phyloP scores from a whole-genome alignment of 169 alveolate genomes.

The Eimeria praecox region DNA sequence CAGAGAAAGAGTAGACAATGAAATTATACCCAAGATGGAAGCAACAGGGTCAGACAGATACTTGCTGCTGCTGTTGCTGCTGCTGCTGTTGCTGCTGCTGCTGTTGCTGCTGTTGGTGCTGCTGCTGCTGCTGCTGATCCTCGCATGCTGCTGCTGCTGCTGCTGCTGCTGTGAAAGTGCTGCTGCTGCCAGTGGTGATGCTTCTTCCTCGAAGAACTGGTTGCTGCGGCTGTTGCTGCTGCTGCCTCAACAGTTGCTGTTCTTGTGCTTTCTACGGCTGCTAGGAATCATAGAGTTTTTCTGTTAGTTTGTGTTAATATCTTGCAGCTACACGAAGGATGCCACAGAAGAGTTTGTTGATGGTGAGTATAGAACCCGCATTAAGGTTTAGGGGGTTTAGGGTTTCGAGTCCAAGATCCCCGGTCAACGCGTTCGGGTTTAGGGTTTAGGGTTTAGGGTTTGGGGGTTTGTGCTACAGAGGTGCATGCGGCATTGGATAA shows the following conservation, averaged over 20 bases:
- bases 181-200: background rate
- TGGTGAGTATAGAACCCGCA: background rate
- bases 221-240: background rate
- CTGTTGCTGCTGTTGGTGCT: background rate
- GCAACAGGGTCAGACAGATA: background rate
- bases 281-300: background rate
- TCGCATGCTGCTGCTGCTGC: background rate
- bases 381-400: background rate
- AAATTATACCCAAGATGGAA: background rate
- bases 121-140: background rate
- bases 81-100: conserved; percentile 19
- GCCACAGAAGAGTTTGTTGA: background rate
- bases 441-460: conserved; percentile 4
- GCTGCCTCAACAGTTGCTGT: background rate
- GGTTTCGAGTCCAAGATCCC: too few species aligned
- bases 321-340: background rate
- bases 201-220: background rate
- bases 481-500: conserved; percentile 8
- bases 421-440: background rate
- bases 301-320: background rate
- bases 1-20: background rate
- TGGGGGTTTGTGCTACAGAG: conserved; percentile 45
- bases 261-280: background rate
- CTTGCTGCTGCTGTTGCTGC: conserved; percentile 24
- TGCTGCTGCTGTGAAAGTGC: background rate